Evolutionary conservation across 352 stramenopile genomes (phyloP).

Genomic region (Phytophthora parvispora): DNA sequence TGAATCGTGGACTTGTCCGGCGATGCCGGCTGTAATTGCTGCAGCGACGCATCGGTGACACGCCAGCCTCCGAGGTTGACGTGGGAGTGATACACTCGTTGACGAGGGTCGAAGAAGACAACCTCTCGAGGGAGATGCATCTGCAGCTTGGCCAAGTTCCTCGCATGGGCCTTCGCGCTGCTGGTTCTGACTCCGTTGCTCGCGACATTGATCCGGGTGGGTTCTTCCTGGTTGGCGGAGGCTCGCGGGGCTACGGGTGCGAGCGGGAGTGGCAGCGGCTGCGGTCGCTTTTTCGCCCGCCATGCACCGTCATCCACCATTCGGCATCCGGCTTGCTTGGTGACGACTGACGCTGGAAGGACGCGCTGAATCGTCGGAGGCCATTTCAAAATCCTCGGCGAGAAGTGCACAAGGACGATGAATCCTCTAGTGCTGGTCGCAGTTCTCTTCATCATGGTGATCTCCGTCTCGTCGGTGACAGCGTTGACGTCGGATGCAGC

Average conservation of each 20-base stretch:
- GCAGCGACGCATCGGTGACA: slow-evolving; percentile 44
- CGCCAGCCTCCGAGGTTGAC: slow-evolving; percentile 69
- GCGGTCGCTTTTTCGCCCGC: slow-evolving; percentile 33
- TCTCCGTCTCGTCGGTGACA: not conserved
- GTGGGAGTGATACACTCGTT: slow-evolving; percentile 45
- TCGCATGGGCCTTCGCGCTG: slow-evolving; percentile 25
- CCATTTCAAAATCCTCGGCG: slow-evolving; percentile 16
- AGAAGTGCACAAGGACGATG: not conserved
- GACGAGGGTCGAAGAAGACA: slow-evolving; percentile 44
- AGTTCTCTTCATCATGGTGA: slow-evolving; percentile 1
- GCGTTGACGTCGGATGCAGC: slow-evolving; percentile 17
- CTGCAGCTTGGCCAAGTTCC: slow-evolving; percentile 39
- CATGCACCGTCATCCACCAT: slow-evolving; percentile 33
- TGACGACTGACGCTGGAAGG: slow-evolving; percentile 23
- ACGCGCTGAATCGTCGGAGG: slow-evolving; percentile 22
- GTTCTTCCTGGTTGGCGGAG: slow-evolving; percentile 34
- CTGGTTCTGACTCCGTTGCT: slow-evolving; percentile 14
- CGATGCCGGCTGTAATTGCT: slow-evolving; percentile 32
- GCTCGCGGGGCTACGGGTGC: slow-evolving; percentile 6
- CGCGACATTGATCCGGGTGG: not conserved
- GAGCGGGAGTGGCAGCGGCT: slow-evolving; percentile 17
- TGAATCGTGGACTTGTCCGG: slow-evolving; percentile 1
- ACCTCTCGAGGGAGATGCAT: slow-evolving; percentile 49
- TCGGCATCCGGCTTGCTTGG: slow-evolving; percentile 16
- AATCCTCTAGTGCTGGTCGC: not conserved